phyloP scores from a whole-genome alignment of 1,284 basidiomycete genomes.

The Baeospora myosura region DNA sequence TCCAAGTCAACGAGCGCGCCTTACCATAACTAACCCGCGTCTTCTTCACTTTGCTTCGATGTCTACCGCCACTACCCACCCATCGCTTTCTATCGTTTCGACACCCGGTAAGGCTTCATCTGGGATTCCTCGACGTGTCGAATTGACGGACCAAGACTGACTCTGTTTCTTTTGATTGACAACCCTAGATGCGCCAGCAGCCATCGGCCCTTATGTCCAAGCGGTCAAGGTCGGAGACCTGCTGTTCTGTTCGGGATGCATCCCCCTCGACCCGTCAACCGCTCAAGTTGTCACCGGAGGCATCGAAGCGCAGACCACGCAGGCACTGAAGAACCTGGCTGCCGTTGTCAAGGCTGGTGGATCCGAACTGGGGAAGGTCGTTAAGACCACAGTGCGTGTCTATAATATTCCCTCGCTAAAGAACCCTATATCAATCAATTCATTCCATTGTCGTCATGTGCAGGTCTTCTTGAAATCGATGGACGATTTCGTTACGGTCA shows the following conservation, averaged over 20 bases:
- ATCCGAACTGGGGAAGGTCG: slow-evolving; percentile 68
- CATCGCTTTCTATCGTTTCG: slow-evolving; percentile 45
- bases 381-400: slow-evolving; percentile 78
- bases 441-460: neutral
- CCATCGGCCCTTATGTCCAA: slow-evolving; percentile 89
- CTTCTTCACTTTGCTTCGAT: no score
- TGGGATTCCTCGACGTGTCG: no score
- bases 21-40: no score
- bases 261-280: slow-evolving; percentile 75
- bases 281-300: slow-evolving; percentile 74
- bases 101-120: slow-evolving; percentile 37
- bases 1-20: no score
- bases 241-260: slow-evolving; percentile 86
- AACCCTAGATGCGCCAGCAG: slow-evolving; percentile 70
- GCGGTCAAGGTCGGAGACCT: slow-evolving; percentile 82
- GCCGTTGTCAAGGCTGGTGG: slow-evolving; percentile 81
- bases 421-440: neutral
- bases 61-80: slow-evolving; percentile 49
- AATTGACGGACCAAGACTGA: no score
- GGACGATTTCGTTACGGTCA: slow-evolving; percentile 85
- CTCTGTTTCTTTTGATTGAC: slow-evolving; percentile 1
- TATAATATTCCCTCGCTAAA: neutral
- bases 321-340: slow-evolving; percentile 83
- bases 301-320: slow-evolving; percentile 78
- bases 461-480: slow-evolving; percentile 91